phyloP scores from a whole-genome alignment of 164 flowering plant genomes.

The Macadamia tetraphylla region DNA sequence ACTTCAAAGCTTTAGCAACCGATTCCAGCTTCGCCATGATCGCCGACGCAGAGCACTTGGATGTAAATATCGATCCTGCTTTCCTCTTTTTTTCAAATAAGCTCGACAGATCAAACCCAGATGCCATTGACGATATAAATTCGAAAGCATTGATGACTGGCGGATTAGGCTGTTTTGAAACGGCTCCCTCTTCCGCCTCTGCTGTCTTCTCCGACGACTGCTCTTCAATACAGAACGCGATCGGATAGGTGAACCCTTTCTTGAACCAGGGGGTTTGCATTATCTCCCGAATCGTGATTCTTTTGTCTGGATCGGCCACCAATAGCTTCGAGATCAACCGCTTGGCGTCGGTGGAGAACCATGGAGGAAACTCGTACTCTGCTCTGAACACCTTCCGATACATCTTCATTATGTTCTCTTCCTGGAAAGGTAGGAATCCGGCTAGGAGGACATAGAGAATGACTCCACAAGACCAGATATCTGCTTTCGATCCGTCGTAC shows the following conservation, averaged over 20 bases:
- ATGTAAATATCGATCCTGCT: slow-evolving; percentile 39
- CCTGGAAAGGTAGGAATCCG: slow-evolving; percentile 38
- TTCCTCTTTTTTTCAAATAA: slow-evolving; percentile 34
- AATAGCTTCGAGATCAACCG: background rate
- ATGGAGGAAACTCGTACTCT: slow-evolving; percentile 29
- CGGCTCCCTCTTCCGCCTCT: slow-evolving; percentile 1
- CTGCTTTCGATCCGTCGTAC: slow-evolving; percentile 40
- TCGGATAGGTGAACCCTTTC: background rate
- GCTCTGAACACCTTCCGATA: slow-evolving; percentile 31
- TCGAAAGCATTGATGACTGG: slow-evolving; percentile 53
- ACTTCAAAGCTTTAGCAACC: slow-evolving; percentile 33
- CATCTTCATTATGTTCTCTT: slow-evolving; percentile 37
- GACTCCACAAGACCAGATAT: slow-evolving; percentile 43
- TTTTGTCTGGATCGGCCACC: background rate
- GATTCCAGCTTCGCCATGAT: slow-evolving; percentile 32
- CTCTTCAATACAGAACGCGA: background rate
- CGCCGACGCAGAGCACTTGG: slow-evolving; percentile 32
- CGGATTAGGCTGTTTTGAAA: slow-evolving; percentile 20
- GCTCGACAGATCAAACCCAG: slow-evolving; percentile 51
- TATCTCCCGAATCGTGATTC: slow-evolving; percentile 3
- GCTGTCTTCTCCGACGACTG: background rate
- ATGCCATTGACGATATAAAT: slow-evolving; percentile 51
- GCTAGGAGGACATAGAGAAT: slow-evolving; percentile 30
- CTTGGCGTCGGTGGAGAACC: background rate
- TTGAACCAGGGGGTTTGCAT: background rate